Percentiles rank a stretch among this genome's conserved stretches.
These are phyloP conservation scores for Candida sonorensis DNA, from an alignment of 805 yeast genomes.

Conservation along the genomic window DNA sequence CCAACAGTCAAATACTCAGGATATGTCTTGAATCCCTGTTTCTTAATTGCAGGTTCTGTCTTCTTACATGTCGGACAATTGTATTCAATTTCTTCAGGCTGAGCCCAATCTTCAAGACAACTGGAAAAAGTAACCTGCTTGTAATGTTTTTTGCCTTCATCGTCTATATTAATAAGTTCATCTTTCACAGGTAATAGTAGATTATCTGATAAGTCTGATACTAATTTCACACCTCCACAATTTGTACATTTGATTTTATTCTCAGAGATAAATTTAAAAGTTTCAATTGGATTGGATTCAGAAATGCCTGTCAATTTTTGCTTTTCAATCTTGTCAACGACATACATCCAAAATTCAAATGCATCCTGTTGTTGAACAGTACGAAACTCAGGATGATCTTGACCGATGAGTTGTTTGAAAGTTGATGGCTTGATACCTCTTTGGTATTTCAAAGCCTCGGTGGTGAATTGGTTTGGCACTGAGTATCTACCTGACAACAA, in stretches of 20 bases:
- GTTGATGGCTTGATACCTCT: slow-evolving; percentile 70
- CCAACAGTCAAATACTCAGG: slow-evolving; percentile 70
- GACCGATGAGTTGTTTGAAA: slow-evolving; percentile 72
- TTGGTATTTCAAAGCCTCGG: slow-evolving; percentile 49
- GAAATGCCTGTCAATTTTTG: slow-evolving; percentile 29
- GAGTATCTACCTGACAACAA: slow-evolving; percentile 69
- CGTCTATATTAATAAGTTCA: slow-evolving; percentile 30
- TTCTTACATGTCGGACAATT: slow-evolving; percentile 51
- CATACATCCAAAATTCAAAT: slow-evolving; percentile 72
- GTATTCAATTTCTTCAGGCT: slow-evolving; percentile 54
- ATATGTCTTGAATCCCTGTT: slow-evolving; percentile 46
- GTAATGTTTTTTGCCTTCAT: slow-evolving; percentile 40
- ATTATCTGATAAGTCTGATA: slow-evolving; percentile 51
- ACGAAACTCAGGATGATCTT: slow-evolving; percentile 72
- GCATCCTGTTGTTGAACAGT: slow-evolving; percentile 94
- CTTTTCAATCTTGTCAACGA: slow-evolving; percentile 56
- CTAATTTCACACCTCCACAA: slow-evolving; percentile 58
- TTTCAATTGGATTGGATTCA: slow-evolving; percentile 37
- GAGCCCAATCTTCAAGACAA: slow-evolving; percentile 38
- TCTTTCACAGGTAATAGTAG: slow-evolving; percentile 54
- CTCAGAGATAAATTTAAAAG: slow-evolving; percentile 59
- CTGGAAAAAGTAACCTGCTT: slow-evolving; percentile 42
- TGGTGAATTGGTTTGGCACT: slow-evolving; percentile 39
- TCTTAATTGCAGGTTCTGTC: slow-evolving; percentile 31
- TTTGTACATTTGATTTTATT: slow-evolving; percentile 51